Conservation (phyloP, 257 asterid genomes). For the Solanum virginianum region DNA sequence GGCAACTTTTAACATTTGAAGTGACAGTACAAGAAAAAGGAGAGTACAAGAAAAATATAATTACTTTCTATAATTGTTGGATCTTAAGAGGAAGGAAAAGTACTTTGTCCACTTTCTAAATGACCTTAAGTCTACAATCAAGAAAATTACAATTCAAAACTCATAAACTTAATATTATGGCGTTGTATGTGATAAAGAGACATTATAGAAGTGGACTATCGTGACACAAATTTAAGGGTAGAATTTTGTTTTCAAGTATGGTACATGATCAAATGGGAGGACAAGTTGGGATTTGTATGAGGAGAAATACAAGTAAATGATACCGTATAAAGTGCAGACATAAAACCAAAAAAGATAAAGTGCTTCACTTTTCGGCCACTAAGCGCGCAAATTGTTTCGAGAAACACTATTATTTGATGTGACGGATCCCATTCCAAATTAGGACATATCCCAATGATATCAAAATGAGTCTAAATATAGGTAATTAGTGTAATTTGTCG, state of each 20-base stretch:
- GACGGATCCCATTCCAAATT: not conserved
- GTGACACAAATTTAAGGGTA: not conserved
- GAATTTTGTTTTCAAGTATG: not conserved
- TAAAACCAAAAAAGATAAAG: not conserved
- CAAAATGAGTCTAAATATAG: too few species aligned
- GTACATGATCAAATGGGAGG: not conserved
- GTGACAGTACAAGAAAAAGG: not conserved
- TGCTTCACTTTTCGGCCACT: not conserved
- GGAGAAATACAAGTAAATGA: not conserved
- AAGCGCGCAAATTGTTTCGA: not conserved
- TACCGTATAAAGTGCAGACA: not conserved
- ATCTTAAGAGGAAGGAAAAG: not conserved
- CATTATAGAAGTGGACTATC: not conserved
- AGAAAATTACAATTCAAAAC: too few species aligned
- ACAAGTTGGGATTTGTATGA: not conserved
- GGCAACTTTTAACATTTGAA: not conserved
- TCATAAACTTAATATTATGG: too few species aligned
- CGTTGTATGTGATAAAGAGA: too few species aligned
- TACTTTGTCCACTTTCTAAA: not conserved
- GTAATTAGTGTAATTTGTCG: too few species aligned
- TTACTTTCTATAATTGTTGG: not conserved
- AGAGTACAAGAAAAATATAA: too few species aligned
- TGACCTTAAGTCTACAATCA: too few species aligned
- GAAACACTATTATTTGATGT: not conserved
- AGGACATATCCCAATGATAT: not conserved